Evolutionary conservation across 257 asterid species (phyloP), one percentile per base, ranked within the genome.

Genomic region (Buddleja alternifolia): DNA sequence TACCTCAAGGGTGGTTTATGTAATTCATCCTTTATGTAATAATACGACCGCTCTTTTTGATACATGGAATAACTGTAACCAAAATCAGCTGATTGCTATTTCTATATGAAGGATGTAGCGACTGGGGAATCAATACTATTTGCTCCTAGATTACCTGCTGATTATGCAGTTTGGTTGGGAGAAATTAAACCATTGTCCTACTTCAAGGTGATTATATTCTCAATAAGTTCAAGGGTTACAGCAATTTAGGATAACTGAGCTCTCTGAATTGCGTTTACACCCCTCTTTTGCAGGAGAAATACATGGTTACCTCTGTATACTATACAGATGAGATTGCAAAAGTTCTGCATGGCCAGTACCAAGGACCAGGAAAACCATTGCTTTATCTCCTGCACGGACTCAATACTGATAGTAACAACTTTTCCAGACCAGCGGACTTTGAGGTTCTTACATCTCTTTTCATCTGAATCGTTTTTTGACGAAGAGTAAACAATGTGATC

Each of bases 151-250:
- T 78, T 93, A 69, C 95, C 96, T 47, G 76, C 84, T 77, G 93
- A 84, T 0, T 93, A 93, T 81, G 96, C 96, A 39, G 85, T 90
- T 79, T 93, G 99, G 99, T 65, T 88, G 92, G 97, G 99, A 63
- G 83, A 90, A 76, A 90, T 93, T 79, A 89, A 90, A 84, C 83
- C 92, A 25, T 36, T 73, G 54, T 69, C 96, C 73, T 77, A 84
- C 86, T 90, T 85, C 86, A 88, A 93, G 97, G 96, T 90, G 69
- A 80, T 41, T 70, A 32, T 60, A 48, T 48, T 72, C 57, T 76
- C 55, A 62, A 63, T n/a, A 29, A 10, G 34, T 48, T 41, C 29
- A 42, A 67, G 46, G 57, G 19, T 60, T 14, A 50, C 24, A 62
- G 34, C 46, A 37, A 60, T 63, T 39, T 23, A 57, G 64, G 39